These are phyloP conservation scores for Staphylotrichum longicolle DNA, from an alignment of 495 filamentous ascomycete genomes.

Conservation along the genomic window DNA sequence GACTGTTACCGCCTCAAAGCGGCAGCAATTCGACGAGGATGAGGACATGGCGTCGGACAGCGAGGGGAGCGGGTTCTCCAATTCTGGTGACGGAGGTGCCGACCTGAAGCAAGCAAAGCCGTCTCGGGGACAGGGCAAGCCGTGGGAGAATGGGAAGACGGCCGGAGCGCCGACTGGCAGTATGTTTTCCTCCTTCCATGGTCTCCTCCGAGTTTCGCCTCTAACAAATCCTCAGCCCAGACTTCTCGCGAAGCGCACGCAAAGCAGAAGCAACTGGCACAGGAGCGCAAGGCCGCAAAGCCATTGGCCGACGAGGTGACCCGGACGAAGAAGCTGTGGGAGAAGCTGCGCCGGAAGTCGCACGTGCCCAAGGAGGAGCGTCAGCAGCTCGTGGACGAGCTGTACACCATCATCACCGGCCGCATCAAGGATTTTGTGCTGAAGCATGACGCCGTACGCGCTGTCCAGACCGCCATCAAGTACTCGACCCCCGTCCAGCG, in stretches of 20 bases:
- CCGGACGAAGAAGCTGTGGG: slow-evolving; percentile 96
- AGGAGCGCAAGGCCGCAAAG: slow-evolving; percentile 88
- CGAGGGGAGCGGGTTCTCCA: slow-evolving; percentile 39
- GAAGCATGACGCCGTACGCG: slow-evolving; percentile 94
- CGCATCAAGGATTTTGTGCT: slow-evolving; percentile 92
- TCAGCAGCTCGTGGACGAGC: slow-evolving; percentile 78
- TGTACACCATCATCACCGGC: slow-evolving; percentile 87
- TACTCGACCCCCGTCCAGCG: slow-evolving; percentile 83
- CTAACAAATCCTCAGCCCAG: slow-evolving; percentile 21
- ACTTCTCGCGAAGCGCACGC: slow-evolving; percentile 79
- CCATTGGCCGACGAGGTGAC: slow-evolving; percentile 85
- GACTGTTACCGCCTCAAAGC: slow-evolving; percentile 35
- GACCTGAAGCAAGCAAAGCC: slow-evolving; percentile 24
- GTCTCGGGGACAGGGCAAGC: slow-evolving; percentile 12
- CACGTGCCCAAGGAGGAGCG: slow-evolving; percentile 83
- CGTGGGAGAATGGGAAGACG: slow-evolving; percentile 25
- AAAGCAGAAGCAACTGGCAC: slow-evolving; percentile 84
- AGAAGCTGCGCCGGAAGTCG: slow-evolving; percentile 84
- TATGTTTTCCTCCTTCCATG: slow-evolving; percentile 19
- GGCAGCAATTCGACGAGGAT: slow-evolving; percentile 29
- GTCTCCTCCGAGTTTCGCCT: slow-evolving; percentile 1
- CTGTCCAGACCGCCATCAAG: slow-evolving; percentile 94
- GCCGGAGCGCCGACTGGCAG: slow-evolving; percentile 34
- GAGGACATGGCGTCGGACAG: slow-evolving; percentile 32
- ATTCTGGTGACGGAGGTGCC: slow-evolving; percentile 38